These are phyloP conservation scores for Emmonsiellopsis sp. DNA, from an alignment of 2,329 filamentous ascomycete species.

Conservation along the genomic window DNA sequence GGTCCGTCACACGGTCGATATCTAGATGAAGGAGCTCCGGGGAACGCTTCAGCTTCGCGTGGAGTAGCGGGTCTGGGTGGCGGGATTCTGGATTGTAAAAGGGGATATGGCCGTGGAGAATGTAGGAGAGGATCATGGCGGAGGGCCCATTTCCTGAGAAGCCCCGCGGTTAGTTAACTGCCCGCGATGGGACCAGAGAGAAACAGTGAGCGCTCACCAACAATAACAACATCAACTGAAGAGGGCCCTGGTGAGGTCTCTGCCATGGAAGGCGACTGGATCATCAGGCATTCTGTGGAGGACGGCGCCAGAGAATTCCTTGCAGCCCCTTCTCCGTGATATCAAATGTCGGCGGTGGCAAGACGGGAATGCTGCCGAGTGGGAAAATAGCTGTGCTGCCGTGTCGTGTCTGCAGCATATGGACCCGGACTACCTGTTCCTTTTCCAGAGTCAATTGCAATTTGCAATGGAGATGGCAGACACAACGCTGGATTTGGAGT, in stretches of 20 bases:
- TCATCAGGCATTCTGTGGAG: conserved; percentile 3
- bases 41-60: conserved; percentile 43
- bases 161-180: not conserved
- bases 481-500: no score
- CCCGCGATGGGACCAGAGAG: not conserved
- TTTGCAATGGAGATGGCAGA: no score
- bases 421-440: no score
- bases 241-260: conserved; percentile 3
- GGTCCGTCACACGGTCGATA: conserved; percentile 43
- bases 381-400: no score
- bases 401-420: no score
- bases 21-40: conserved; percentile 42
- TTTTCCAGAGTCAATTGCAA: no score
- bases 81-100: conserved; percentile 42
- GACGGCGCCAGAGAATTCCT: not conserved
- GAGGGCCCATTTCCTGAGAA: conserved; percentile 51
- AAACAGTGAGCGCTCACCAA: conserved; percentile 16
- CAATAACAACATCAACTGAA: conserved; percentile 22
- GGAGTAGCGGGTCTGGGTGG: conserved; percentile 50
- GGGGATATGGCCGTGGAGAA: conserved; percentile 53
- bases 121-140: conserved; percentile 53
- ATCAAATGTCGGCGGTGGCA: not conserved
- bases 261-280: conserved; percentile 6
- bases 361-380: no score
- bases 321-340: not conserved